These are phyloP conservation scores for Erodium texanum DNA, from an alignment of 441 rosid genomes.

Conservation along the genomic window DNA sequence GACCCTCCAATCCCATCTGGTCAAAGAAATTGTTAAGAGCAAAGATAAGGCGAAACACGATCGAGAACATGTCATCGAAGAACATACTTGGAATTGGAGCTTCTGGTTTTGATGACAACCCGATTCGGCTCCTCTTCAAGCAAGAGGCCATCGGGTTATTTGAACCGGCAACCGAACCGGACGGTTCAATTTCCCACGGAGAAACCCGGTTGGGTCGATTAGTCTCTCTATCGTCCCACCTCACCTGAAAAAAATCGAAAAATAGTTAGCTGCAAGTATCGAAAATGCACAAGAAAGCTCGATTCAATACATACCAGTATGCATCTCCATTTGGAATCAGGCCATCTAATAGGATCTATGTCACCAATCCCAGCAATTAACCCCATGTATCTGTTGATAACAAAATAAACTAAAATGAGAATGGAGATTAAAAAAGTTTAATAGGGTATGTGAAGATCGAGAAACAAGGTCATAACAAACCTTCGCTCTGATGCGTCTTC, in stretches of 20 bases:
- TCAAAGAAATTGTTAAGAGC: constrained; percentile 15
- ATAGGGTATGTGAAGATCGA: constrained; percentile 10
- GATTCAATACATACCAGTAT: constrained; percentile 42
- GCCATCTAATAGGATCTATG: constrained; percentile 77
- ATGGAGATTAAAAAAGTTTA: constrained; percentile 8
- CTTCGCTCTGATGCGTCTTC: constrained; percentile 86
- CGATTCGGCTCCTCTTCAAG: constrained; percentile 62
- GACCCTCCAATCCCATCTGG: constrained; percentile 48
- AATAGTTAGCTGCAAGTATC: neutral
- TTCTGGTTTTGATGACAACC: constrained; percentile 43
- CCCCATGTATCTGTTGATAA: constrained; percentile 53
- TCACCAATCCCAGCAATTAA: constrained; percentile 62
- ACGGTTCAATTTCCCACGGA: constrained; percentile 87
- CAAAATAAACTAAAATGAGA: neutral
- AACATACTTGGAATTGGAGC: constrained; percentile 45
- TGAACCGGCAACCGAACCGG: constrained; percentile 61
- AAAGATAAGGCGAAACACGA: neutral
- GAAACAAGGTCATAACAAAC: constrained; percentile 37
- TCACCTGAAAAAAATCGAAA: constrained; percentile 37
- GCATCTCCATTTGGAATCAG: constrained; percentile 91
- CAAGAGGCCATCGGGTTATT: constrained; percentile 72
- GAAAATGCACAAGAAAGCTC: no score
- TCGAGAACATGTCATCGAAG: neutral
- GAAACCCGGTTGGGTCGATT: constrained; percentile 58
- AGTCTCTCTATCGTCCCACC: constrained; percentile 69